Evolutionary conservation across 352 stramenopile genomes (phyloP).

Genomic region (Globisporangium alternatum): DNA sequence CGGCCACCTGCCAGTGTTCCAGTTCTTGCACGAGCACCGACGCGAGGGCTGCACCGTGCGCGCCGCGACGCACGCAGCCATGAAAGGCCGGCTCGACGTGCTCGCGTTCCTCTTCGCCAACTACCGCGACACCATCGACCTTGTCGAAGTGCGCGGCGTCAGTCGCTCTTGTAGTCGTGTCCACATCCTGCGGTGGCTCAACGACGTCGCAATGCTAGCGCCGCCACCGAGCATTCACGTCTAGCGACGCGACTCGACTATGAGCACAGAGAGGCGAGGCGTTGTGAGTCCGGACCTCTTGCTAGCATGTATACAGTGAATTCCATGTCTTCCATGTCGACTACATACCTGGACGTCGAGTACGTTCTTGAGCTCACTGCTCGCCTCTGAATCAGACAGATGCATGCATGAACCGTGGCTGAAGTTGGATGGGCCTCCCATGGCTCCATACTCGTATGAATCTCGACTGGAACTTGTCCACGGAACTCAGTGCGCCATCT

Average conservation of each 20-base stretch:
- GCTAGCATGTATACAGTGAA: neutral
- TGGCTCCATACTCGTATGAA: too few relatives aligned
- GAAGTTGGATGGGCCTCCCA: too few relatives aligned
- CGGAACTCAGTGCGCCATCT: too few relatives aligned
- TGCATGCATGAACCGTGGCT: too few relatives aligned
- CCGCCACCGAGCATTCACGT: neutral
- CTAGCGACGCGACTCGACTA: too few relatives aligned
- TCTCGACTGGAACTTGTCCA: too few relatives aligned
- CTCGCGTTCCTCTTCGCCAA: constrained; percentile 11
- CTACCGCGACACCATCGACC: constrained; percentile 10
- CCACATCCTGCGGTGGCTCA: constrained; percentile 10
- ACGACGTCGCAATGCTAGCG: constrained; percentile 2
- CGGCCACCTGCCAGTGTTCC: neutral
- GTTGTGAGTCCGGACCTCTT: neutral
- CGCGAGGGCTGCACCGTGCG: constrained; percentile 9
- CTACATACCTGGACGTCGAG: too few relatives aligned
- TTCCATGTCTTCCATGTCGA: too few relatives aligned
- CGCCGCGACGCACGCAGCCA: constrained; percentile 7
- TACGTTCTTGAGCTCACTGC: too few relatives aligned
- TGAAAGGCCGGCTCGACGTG: constrained; percentile 4
- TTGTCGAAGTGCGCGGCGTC: constrained; percentile 4
- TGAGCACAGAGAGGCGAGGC: neutral
- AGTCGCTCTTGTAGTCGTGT: constrained; percentile 3
- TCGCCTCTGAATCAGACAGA: neutral
- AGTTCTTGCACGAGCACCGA: constrained; percentile 10